Conservation (phyloP, 257 asterid species). For the Solanum lycopersicoides region DNA sequence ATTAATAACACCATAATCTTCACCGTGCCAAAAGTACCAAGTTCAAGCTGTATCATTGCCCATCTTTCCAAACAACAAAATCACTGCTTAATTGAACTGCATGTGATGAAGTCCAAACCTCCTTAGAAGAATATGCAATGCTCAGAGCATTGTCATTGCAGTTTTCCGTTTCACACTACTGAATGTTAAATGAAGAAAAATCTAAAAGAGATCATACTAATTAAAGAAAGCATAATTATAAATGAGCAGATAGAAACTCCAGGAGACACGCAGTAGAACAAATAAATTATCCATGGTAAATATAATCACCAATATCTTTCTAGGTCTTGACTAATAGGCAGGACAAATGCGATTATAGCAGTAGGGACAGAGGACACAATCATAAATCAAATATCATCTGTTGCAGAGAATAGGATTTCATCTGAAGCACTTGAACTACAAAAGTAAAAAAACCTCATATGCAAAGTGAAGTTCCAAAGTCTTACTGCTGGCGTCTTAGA, state of each 20-base stretch:
- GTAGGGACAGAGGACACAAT: not conserved
- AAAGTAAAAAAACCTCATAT: not conserved
- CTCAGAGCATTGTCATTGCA: not conserved
- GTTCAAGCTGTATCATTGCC: not conserved
- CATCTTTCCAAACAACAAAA: not conserved
- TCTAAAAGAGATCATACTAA: not conserved
- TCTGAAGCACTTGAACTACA: not conserved
- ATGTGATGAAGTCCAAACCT: not conserved
- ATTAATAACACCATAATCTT: not conserved
- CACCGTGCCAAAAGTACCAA: not conserved
- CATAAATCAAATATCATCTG: not conserved
- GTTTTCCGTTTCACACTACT: not conserved
- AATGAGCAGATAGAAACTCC: not conserved
- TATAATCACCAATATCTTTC: not conserved
- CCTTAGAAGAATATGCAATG: not conserved
- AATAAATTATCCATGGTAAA: not conserved
- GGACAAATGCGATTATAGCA: not conserved
- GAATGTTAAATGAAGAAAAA: not conserved
- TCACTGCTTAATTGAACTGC: not conserved
- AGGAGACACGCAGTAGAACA: not conserved
- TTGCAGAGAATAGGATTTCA: not conserved
- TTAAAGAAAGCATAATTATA: not conserved
- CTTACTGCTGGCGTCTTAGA: slow-evolving; percentile 93
- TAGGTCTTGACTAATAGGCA: not conserved
- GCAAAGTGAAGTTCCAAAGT: not conserved